Conservation (phyloP, 1,284 basidiomycete genomes). For the Stygiomarasmius scandens region DNA sequence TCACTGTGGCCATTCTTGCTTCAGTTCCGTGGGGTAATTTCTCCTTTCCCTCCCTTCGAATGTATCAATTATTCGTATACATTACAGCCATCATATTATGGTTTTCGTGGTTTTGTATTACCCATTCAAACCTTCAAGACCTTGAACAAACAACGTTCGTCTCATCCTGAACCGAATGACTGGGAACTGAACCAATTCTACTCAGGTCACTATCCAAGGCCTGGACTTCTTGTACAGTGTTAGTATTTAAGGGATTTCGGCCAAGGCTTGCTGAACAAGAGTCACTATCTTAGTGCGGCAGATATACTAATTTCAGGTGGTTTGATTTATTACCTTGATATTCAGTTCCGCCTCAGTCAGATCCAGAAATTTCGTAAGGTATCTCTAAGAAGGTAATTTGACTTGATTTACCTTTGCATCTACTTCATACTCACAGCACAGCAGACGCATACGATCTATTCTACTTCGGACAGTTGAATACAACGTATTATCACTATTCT, state of each 20-base stretch:
- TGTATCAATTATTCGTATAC: neutral
- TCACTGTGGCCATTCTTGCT: neutral
- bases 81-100: neutral
- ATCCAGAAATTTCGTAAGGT: neutral
- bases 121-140: neutral
- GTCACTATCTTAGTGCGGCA: neutral
- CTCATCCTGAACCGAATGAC: neutral
- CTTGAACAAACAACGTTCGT: neutral
- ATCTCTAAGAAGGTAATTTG: neutral
- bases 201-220: no score
- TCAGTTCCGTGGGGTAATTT: constrained; percentile 4
- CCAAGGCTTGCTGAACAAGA: no score
- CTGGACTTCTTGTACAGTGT: no score
- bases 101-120: neutral
- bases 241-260: no score
- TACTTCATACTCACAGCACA: no score
- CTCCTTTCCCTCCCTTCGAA: no score
- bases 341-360: constrained; percentile 1
- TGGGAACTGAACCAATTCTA: no score
- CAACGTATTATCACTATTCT: constrained; percentile 10
- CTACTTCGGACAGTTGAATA: constrained; percentile 9
- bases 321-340: constrained; percentile 4
- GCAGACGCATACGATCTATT: constrained; percentile 2
- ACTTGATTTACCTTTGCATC: no score
- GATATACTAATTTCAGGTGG: constrained; percentile 4